Base-by-base conservation (phyloP, 208 protist genomes). In the Trypanosoma avium region DNA sequence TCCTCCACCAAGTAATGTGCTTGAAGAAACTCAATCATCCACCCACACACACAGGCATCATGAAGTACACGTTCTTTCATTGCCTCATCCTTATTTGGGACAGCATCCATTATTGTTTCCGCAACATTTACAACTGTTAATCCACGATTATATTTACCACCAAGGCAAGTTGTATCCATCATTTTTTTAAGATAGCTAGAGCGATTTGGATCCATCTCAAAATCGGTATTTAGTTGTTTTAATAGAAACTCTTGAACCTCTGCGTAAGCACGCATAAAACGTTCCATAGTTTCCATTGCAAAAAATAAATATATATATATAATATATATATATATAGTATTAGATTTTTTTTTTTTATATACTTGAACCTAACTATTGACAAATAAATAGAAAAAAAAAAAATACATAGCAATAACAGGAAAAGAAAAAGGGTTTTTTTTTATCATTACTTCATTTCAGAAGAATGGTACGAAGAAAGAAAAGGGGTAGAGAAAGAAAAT, bases 1-100 rank as follows among this genome's bases (percentile, higher is more conserved):
- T 99, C 98, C 60, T 98, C 92, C 13, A 99, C 92, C 17, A 99
- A 84, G 72, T 98, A 98, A 76, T 96, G 96, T 0, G 97, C 95
- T 86, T 99, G 97, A 6, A 99, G 86, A 75, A 94, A 85, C 77
- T 95, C 88, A 35, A 97, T 79, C 78, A 86, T 91, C 93, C 95
- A 98, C 32, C 97, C 98, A 56, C 98, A 94, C 27, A 98, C 79
- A 48, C 80, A 85, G 26, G 97, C 92, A 63, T 97, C 83, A 70
- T 94, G 86, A 45, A 93, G 74, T 1, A 88, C 57, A 29, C 75
- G 77, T 54, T 88, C 55, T n/a, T 46, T 46, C 29, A 22, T 62
- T 32, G 59, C 64, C 19, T 54, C 70, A 54, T 77, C 72, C 9
- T 72, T 29, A 21, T 70, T n/a, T n/a, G n/a, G 48, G 10, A 45